These are phyloP conservation scores for Metarhizium sp. DNA, from an alignment of 2,329 filamentous ascomycete species.

Conservation along the genomic window DNA sequence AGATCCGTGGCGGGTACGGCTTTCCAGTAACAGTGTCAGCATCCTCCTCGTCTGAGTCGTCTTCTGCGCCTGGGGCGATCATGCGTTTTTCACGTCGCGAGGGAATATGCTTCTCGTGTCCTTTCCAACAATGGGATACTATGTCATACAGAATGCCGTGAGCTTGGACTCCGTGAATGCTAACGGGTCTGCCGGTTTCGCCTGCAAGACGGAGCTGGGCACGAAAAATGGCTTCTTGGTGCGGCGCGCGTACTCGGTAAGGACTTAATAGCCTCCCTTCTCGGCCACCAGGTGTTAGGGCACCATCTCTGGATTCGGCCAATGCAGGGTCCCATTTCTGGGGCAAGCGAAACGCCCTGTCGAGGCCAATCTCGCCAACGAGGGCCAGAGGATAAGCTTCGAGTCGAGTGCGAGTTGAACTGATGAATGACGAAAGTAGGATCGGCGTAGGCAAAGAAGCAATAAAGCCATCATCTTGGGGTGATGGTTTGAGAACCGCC, in stretches of 20 bases:
- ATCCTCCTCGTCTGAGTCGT: conserved; percentile 24
- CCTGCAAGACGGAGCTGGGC: conserved; percentile 65
- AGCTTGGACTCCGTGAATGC: conserved; percentile 66
- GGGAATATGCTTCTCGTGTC: conserved; percentile 52
- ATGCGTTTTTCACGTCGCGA: conserved; percentile 49
- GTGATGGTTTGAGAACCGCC: conserved; percentile 51
- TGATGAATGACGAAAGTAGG: conserved; percentile 49
- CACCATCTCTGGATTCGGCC: conserved; percentile 15
- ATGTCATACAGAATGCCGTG: conserved; percentile 62
- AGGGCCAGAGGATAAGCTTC: conserved; percentile 52
- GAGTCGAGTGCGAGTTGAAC: conserved; percentile 46
- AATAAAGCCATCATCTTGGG: conserved; percentile 33
- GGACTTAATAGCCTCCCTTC: conserved; percentile 60
- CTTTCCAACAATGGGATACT: conserved; percentile 58
- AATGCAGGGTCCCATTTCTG: conserved; percentile 37
- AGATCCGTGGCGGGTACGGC: conserved; percentile 79
- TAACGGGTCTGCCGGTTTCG: conserved; percentile 54
- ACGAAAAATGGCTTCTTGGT: conserved; percentile 57
- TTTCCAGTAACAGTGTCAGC: conserved; percentile 25
- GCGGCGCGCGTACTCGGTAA: conserved; percentile 56
- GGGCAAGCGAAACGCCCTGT: conserved; percentile 69
- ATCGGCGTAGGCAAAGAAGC: conserved; percentile 48
- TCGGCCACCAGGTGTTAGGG: conserved; percentile 57
- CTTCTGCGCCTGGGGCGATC: conserved; percentile 36
- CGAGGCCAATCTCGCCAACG: conserved; percentile 69